Conservation (phyloP, 495 filamentous ascomycete species). For the Penicillium paxilli region DNA sequence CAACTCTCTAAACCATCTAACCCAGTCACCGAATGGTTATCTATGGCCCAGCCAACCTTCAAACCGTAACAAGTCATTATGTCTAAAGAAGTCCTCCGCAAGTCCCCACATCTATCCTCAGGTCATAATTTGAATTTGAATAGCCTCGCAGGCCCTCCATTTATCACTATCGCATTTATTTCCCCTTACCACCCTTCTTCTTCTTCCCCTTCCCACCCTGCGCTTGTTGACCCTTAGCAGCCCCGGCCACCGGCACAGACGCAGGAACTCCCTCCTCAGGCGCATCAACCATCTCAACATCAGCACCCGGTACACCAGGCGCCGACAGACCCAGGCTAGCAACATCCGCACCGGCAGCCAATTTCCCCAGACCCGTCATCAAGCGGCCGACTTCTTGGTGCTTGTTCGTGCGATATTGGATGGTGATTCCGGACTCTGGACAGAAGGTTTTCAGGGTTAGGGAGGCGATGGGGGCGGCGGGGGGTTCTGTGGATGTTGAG, state of each 20-base stretch:
- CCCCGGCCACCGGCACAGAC: constrained; percentile 8
- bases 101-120: not conserved
- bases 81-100: constrained; percentile 4
- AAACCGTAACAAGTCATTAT: constrained; percentile 21
- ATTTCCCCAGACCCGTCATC: constrained; percentile 67
- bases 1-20: no score
- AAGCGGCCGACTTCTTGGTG: constrained; percentile 85
- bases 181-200: constrained; percentile 18
- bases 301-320: constrained; percentile 24
- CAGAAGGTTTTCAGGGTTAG: constrained; percentile 91
- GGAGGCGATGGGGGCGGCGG: constrained; percentile 51
- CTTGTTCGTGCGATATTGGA: constrained; percentile 91
- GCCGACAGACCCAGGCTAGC: constrained; percentile 53
- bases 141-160: not conserved
- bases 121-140: not conserved
- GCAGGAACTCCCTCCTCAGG: constrained; percentile 18
- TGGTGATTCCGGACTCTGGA: constrained; percentile 71
- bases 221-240: constrained; percentile 15
- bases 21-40: no score
- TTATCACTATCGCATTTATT: constrained; percentile 18
- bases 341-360: constrained; percentile 62
- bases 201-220: constrained; percentile 35
- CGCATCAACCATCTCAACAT: constrained; percentile 43
- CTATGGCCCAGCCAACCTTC: not conserved
- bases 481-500: constrained; percentile 22